A percentile compares a stretch with the other conserved stretches of the same genome.
phyloP scores from a whole-genome alignment of 2,329 filamentous ascomycete species.

The Colletotrichum sojae region DNA sequence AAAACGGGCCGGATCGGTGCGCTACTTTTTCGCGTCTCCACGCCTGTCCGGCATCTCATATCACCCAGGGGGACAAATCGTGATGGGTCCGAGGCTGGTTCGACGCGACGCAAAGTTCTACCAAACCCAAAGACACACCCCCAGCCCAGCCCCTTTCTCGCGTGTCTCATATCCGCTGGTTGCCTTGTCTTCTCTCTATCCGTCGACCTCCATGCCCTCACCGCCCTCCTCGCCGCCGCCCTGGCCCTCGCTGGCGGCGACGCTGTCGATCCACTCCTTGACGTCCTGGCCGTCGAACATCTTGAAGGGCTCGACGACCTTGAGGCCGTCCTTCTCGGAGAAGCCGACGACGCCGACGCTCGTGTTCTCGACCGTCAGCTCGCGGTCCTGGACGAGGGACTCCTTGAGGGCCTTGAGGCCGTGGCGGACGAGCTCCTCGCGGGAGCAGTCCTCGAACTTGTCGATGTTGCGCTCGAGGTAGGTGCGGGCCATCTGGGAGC shows the following conservation, averaged over 20 bases:
- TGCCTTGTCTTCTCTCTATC: conserved; percentile 22
- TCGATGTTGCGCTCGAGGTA: conserved; percentile 96
- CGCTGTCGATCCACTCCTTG: conserved; percentile 85
- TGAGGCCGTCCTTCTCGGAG: conserved; percentile 61
- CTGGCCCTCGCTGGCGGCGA: conserved; percentile 65
- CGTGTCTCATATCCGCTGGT: neutral
- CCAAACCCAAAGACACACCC: conserved; percentile 10
- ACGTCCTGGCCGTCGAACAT: conserved; percentile 92
- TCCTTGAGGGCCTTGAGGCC: conserved; percentile 94
- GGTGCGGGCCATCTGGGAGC: conserved; percentile 97
- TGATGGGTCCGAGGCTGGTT: neutral
- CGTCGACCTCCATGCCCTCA: conserved; percentile 54
- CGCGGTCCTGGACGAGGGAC: conserved; percentile 95
- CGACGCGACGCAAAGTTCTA: conserved; percentile 19
- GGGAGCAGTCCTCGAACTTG: conserved; percentile 79
- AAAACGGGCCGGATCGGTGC: conserved; percentile 29
- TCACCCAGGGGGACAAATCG: conserved; percentile 1
- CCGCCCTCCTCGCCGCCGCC: conserved; percentile 57
- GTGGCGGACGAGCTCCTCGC: conserved; percentile 92
- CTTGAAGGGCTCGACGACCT: conserved; percentile 83
- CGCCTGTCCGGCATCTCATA: conserved; percentile 5
- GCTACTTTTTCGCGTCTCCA: conserved; percentile 20
- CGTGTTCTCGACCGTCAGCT: conserved; percentile 97
- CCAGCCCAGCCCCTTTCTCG: neutral
- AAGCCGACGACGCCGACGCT: conserved; percentile 88